A percentile compares a stretch with the other conserved stretches of the same genome.
Conservation (phyloP, 1,139 yeast genomes). For the Debaryomyces subglobosus region DNA sequence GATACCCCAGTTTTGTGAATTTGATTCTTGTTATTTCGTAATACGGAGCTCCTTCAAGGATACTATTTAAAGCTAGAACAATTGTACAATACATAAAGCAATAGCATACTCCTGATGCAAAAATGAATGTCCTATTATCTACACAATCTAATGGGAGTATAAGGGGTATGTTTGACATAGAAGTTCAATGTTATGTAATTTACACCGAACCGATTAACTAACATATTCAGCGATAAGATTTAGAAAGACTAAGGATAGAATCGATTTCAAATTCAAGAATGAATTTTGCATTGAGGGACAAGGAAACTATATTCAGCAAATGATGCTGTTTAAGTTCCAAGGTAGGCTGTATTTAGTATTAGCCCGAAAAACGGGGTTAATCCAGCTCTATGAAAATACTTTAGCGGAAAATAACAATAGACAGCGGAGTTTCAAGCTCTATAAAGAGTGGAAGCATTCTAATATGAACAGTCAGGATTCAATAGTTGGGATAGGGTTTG, state of each 20-base stretch:
- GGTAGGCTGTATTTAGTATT: constrained; percentile 27
- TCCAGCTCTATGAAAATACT: constrained; percentile 32
- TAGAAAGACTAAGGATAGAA: constrained; percentile 12
- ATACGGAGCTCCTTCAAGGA: neutral
- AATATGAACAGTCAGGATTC: constrained; percentile 24
- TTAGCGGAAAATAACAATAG: neutral
- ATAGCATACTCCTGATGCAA: constrained; percentile 5
- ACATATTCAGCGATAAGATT: constrained; percentile 19
- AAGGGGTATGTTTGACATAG: constrained; percentile 24
- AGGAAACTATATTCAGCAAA: constrained; percentile 23
- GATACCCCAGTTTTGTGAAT: constrained; percentile 7
- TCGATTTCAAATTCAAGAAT: constrained; percentile 19
- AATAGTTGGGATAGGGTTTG: constrained; percentile 30
- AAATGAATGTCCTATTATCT: constrained; percentile 25
- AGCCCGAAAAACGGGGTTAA: constrained; percentile 32
- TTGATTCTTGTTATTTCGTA: neutral
- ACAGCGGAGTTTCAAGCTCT: constrained; percentile 26
- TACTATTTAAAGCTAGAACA: neutral
- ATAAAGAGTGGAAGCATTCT: constrained; percentile 44
- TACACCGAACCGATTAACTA: constrained; percentile 9
- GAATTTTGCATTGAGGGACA: constrained; percentile 23
- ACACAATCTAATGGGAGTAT: constrained; percentile 25
- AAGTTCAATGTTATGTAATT: neutral
- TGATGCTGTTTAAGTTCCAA: constrained; percentile 25
- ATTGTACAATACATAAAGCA: neutral